Evolutionary conservation across 1,284 basidiomycete genomes (phyloP).

Genomic region (Schizophyllum amplum): DNA sequence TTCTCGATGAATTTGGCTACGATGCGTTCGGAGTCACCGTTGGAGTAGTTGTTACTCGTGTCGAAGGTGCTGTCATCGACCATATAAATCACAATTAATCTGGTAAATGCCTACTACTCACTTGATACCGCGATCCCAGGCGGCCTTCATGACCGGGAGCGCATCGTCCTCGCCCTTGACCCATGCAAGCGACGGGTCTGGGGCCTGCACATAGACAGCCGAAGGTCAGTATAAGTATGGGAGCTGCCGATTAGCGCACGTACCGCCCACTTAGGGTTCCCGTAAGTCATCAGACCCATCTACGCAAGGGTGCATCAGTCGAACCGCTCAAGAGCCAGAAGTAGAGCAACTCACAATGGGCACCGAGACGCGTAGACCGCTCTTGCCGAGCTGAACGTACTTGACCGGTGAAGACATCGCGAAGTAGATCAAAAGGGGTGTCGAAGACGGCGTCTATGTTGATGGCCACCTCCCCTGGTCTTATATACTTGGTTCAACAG

Average conservation of each 20-base stretch:
- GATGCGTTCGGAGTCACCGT: constrained; percentile 37
- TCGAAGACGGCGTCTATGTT: no score
- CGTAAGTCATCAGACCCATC: constrained; percentile 34
- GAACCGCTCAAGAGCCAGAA: background rate
- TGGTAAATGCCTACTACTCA: background rate
- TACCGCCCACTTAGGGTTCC: constrained; percentile 19
- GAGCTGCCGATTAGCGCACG: constrained; percentile 8
- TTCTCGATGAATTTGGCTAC: constrained; percentile 47
- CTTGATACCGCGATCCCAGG: constrained; percentile 37
- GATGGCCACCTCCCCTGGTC: no score
- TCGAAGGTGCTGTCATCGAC: constrained; percentile 34
- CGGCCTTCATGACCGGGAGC: constrained; percentile 33
- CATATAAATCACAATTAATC: no score
- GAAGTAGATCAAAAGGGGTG: no score
- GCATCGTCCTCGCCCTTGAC: constrained; percentile 35
- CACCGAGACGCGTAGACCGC: constrained; percentile 35
- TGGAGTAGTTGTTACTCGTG: constrained; percentile 52
- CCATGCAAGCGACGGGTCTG: constrained; percentile 22
- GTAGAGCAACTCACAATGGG: constrained; percentile 22
- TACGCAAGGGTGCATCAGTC: constrained; percentile 7
- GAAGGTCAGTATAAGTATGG: background rate
- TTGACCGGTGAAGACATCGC: background rate
- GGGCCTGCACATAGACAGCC: background rate
- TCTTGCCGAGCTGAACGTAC: constrained; percentile 25
- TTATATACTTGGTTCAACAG: no score